A percentile compares a stretch with the other conserved stretches of the same genome.
These are phyloP conservation scores for Ramaria sp. DNA, from an alignment of 768 basidiomycete species.

Conservation along the genomic window DNA sequence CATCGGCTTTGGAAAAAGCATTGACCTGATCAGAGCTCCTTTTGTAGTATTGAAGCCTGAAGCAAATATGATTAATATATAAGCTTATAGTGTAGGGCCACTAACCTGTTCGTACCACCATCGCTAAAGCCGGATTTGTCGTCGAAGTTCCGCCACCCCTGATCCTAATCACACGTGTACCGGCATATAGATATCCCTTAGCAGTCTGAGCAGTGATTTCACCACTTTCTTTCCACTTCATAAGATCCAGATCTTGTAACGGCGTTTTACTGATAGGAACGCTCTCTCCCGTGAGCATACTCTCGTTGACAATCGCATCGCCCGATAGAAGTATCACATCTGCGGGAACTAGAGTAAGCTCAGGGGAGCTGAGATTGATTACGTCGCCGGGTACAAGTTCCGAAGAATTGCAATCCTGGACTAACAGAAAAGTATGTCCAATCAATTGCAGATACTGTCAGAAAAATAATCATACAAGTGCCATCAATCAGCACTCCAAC, in stretches of 20 bases:
- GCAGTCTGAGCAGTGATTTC: constrained; percentile 50
- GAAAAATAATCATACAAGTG: constrained; percentile 41
- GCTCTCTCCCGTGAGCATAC: constrained; percentile 98
- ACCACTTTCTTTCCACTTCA: constrained; percentile 56
- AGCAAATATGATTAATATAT: constrained; percentile 16
- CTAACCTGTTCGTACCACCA: constrained; percentile 80
- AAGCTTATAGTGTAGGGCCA: constrained; percentile 2
- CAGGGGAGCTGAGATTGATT: constrained; percentile 73
- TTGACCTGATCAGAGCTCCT: constrained; percentile 88
- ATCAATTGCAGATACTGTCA: neutral
- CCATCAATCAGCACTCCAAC: constrained; percentile 61
- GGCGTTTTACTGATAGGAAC: constrained; percentile 92
- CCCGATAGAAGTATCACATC: constrained; percentile 90
- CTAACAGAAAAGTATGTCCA: constrained; percentile 25
- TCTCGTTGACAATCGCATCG: constrained; percentile 97
- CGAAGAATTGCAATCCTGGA: constrained; percentile 61
- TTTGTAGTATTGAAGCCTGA: constrained; percentile 89
- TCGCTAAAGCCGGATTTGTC: constrained; percentile 56
- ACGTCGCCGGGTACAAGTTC: constrained; percentile 88
- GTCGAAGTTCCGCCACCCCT: constrained; percentile 49
- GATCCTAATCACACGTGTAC: constrained; percentile 84
- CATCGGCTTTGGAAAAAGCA: constrained; percentile 97
- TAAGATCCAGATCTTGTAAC: constrained; percentile 67
- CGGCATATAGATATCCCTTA: constrained; percentile 81
- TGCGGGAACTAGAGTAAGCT: constrained; percentile 68